Conservation (phyloP, 2,329 filamentous ascomycete genomes). For the Penicillium sp. region DNA sequence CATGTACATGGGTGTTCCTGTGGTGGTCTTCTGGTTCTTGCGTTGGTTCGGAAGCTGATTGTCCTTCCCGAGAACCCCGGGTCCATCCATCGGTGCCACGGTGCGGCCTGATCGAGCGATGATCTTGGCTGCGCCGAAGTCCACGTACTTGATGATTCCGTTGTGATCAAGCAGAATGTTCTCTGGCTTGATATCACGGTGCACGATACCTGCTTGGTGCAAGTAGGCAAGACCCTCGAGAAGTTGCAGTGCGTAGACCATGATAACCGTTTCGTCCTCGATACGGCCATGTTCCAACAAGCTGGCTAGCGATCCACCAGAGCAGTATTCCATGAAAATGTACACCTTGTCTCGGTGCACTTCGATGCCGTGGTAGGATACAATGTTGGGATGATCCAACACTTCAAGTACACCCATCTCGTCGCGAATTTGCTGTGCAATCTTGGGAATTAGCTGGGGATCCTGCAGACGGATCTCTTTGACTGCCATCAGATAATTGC, state of each 20-base stretch:
- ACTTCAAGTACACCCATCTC: slow-evolving; percentile 97
- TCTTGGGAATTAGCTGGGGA: slow-evolving; percentile 88
- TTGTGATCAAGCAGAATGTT: slow-evolving; percentile 97
- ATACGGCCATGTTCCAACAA: slow-evolving; percentile 93
- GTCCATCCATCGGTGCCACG: slow-evolving; percentile 61
- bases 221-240: slow-evolving; percentile 91
- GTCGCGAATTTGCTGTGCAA: slow-evolving; percentile 88
- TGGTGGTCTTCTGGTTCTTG: slow-evolving; percentile 80
- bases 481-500: slow-evolving; percentile 93
- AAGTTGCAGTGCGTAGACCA: slow-evolving; percentile 92
- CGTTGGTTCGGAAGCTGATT: slow-evolving; percentile 29
- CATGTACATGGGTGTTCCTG: slow-evolving; percentile 99
- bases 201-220: slow-evolving; percentile 84
- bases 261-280: slow-evolving; percentile 94
- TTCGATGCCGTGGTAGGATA: slow-evolving; percentile 96
- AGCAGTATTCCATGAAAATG: slow-evolving; percentile 99
- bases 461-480: slow-evolving; percentile 98
- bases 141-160: slow-evolving; percentile 97
- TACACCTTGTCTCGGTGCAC: slow-evolving; percentile 99
- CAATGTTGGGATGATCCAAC: slow-evolving; percentile 93
- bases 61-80: slow-evolving; percentile 44
- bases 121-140: slow-evolving; percentile 95
- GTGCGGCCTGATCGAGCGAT: slow-evolving; percentile 93
- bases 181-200: slow-evolving; percentile 97
- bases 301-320: slow-evolving; percentile 83